These are phyloP conservation scores for Rhododendron ferrugineum DNA, from an alignment of 148 eudicot species.

Conservation along the genomic window DNA sequence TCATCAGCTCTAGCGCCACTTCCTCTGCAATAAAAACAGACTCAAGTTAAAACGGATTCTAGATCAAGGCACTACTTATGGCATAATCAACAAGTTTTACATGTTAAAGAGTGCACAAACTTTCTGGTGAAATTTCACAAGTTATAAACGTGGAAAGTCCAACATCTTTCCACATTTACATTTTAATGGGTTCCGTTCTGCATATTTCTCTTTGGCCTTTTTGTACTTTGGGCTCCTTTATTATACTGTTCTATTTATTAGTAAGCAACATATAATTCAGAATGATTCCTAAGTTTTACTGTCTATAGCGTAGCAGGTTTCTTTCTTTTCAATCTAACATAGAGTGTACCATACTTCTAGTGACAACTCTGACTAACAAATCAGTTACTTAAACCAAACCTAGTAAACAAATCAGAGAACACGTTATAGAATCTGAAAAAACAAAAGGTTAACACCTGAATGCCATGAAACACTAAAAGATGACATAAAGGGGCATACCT, in stretches of 20 bases:
- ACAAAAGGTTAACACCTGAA: neutral
- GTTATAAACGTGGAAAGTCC: neutral
- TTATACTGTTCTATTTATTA: neutral
- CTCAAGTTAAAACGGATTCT: constrained; percentile 7
- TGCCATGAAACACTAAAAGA: neutral
- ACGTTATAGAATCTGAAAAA: neutral
- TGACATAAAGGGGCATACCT: constrained; percentile 37
- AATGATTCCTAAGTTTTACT: neutral
- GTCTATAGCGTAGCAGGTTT: neutral
- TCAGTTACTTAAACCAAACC: neutral
- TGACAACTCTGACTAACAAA: neutral
- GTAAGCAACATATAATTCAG: neutral
- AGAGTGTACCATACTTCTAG: neutral
- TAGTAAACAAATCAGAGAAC: neutral
- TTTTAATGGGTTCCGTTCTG: neutral
- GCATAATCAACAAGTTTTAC: neutral
- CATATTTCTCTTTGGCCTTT: neutral
- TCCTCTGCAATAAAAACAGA: constrained; percentile 50
- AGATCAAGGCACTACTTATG: neutral
- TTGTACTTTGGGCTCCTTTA: no score
- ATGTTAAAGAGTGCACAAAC: neutral
- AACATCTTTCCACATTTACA: neutral
- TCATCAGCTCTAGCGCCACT: constrained; percentile 66
- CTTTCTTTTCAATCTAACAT: neutral
- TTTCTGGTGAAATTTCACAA: neutral